These are phyloP conservation scores for Colletotrichum cuscutae DNA, from an alignment of 2,329 filamentous ascomycete genomes.

Conservation along the genomic window DNA sequence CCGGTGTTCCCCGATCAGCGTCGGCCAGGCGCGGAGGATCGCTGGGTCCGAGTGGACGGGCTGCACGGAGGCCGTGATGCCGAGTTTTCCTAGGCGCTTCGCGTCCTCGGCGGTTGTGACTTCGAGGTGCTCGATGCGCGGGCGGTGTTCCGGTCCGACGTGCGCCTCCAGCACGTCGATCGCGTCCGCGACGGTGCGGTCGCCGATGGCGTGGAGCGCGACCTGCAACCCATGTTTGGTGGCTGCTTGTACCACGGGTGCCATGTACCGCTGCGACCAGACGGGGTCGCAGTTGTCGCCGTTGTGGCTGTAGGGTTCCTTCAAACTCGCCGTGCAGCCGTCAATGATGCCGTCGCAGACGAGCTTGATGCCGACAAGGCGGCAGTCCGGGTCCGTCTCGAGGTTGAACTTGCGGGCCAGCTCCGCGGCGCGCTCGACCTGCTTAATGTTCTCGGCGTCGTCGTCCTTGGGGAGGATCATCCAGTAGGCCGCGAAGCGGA, in stretches of 20 bases:
- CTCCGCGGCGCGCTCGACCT: conserved; percentile 62
- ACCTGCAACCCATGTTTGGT: conserved; percentile 61
- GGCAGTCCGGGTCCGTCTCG: conserved; percentile 42
- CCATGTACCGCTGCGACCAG: conserved; percentile 64
- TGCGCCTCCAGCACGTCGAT: conserved; percentile 64
- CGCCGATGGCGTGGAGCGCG: conserved; percentile 74
- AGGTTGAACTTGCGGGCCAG: conserved; percentile 56
- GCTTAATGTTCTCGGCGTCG: conserved; percentile 55
- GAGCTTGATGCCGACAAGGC: conserved; percentile 63
- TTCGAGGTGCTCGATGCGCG: conserved; percentile 74
- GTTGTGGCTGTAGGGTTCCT: conserved; percentile 60
- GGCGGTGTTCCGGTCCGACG: conserved; percentile 58
- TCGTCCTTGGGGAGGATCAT: conserved; percentile 58
- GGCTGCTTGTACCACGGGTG: conserved; percentile 59
- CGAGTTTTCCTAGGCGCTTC: conserved; percentile 63
- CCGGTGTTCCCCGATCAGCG: conserved; percentile 62
- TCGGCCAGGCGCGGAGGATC: conserved; percentile 69
- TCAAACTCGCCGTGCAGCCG: conserved; percentile 65
- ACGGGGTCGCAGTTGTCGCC: conserved; percentile 59
- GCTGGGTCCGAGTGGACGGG: conserved; percentile 70
- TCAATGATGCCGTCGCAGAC: conserved; percentile 69
- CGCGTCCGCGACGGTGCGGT: conserved; percentile 66
- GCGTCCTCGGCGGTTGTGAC: conserved; percentile 66
- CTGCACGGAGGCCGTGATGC: conserved; percentile 70
- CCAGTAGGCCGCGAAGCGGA: conserved; percentile 67